These are phyloP conservation scores for Capsicum pubescens DNA, from an alignment of 257 asterid genomes.

Conservation along the genomic window DNA sequence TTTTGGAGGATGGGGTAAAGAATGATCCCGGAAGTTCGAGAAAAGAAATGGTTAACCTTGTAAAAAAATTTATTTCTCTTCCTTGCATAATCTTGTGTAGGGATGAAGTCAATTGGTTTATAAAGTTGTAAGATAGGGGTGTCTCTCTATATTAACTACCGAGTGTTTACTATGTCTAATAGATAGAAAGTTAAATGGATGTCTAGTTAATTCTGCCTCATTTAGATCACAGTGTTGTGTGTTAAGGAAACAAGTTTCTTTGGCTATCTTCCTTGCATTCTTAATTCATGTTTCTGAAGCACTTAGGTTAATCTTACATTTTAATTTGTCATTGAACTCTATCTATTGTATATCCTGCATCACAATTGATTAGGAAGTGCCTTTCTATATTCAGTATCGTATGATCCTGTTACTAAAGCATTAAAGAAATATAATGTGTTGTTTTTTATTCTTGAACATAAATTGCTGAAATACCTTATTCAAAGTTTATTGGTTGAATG, in stretches of 20 bases:
- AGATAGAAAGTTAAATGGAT: neutral
- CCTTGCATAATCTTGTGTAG: neutral
- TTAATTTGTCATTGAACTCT: neutral
- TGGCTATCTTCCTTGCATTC: neutral
- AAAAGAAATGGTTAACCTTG: neutral
- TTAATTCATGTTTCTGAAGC: neutral
- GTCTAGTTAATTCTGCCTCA: neutral
- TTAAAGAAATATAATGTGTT: neutral
- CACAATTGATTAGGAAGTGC: neutral
- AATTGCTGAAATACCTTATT: neutral
- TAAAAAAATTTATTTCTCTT: neutral
- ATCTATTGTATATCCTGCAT: neutral
- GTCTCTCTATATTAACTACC: neutral
- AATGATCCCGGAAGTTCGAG: neutral
- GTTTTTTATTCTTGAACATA: neutral
- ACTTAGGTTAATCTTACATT: neutral
- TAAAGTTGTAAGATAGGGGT: neutral
- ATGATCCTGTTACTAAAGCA: neutral
- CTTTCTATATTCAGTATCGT: neutral
- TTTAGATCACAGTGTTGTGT: neutral
- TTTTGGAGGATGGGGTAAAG: neutral
- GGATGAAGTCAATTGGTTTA: neutral
- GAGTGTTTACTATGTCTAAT: neutral
- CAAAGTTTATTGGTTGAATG: neutral
- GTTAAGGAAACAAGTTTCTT: neutral